Evolutionary conservation across 2,329 filamentous ascomycete genomes (phyloP), one percentile per base, ranked within the genome.

Genomic region (Pyrenophora graminea): DNA sequence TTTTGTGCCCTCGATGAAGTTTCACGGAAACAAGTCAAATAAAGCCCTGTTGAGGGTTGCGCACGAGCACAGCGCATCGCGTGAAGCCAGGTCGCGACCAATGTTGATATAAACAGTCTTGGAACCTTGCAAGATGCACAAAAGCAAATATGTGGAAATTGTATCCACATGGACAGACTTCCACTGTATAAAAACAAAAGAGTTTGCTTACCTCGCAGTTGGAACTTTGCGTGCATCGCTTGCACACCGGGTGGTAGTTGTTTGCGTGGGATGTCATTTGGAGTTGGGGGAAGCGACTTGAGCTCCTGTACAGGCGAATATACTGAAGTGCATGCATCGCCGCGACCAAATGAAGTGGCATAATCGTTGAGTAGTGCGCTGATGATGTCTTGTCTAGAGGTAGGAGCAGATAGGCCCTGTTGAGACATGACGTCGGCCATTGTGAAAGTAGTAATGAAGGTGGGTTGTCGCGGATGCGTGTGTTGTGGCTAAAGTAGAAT

Each of bases 361-460:
- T 74, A 74, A n/a, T 68, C 70, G 51, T 69, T 70, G 37, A 74
- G 57, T 36, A 74, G 58, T 47, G 68, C 66, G 64, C 70, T 73
- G 56, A 74, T 62, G 23, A 74, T 59, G 49, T 74, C 72, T 48
- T 73, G 69, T 56, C 71, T 67, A 31, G 61, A 63, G 17, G 68
- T 53, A 18, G 69, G 66, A 43, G 68, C 64, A 23, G 55, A 48
- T 43, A 59, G 58, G 43, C 56, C 56, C 37, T 59, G 59, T 34
- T 63, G 68, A 25, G 58, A 38, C 55, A 67, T 66, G 53, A 66
- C 42, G 33, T 59, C 51, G 43, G 70, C 53, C 64, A 70, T 72
- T 42, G 48, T 60, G 36, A 48, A n/a, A 36, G 30, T 31, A 21
- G 30, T 25, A 55, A 48, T 50, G 40, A 44, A 25, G n/a, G 41